phyloP scores from a whole-genome alignment of 2,329 filamentous ascomycete species.

The Sclerotinia nivalis region DNA sequence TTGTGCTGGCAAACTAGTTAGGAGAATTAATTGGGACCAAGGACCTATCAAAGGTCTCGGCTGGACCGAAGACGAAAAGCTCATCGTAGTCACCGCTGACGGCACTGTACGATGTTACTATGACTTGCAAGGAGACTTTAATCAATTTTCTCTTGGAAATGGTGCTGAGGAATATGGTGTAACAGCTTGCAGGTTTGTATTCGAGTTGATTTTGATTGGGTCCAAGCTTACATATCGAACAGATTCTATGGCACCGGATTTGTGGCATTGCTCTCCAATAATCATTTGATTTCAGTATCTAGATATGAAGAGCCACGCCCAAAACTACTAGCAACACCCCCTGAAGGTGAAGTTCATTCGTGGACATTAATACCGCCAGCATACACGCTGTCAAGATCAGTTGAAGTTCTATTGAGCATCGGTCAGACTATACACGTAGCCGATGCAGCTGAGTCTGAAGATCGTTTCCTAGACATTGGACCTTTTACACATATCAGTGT shows the following conservation, averaged over 20 bases:
- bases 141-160: slow-evolving; percentile 88
- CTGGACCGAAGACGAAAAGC: slow-evolving; percentile 94
- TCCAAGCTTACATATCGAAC: slow-evolving; percentile 20
- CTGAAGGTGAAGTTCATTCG: slow-evolving; percentile 76
- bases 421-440: slow-evolving; percentile 81
- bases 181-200: slow-evolving; percentile 65
- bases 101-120: slow-evolving; percentile 86
- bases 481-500: slow-evolving; percentile 90
- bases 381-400: slow-evolving; percentile 85
- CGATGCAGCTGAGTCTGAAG: slow-evolving; percentile 87
- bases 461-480: slow-evolving; percentile 85
- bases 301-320: slow-evolving; percentile 90
- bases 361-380: slow-evolving; percentile 89
- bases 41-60: slow-evolving; percentile 83
- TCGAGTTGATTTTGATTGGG: neutral
- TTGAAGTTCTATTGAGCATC: slow-evolving; percentile 88
- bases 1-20: slow-evolving; percentile 84
- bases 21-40: slow-evolving; percentile 88
- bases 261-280: slow-evolving; percentile 87
- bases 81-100: slow-evolving; percentile 85
- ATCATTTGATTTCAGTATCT: slow-evolving; percentile 81
- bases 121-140: slow-evolving; percentile 92
- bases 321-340: slow-evolving; percentile 73
- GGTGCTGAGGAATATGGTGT: slow-evolving; percentile 88
- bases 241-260: slow-evolving; percentile 87